Conservation (phyloP, 257 asterid species). For the Henckelia pumila region DNA sequence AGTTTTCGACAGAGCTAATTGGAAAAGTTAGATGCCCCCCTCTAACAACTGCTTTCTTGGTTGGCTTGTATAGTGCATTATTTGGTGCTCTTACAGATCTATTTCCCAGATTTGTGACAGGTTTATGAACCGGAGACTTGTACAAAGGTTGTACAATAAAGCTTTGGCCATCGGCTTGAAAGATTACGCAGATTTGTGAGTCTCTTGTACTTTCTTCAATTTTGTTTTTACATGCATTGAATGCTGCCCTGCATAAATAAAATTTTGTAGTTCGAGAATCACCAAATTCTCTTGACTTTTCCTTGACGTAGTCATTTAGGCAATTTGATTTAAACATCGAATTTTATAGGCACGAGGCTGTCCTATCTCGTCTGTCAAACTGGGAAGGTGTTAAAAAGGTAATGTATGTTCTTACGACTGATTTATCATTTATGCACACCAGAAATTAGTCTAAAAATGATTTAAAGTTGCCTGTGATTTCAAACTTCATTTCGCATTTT, state of each 20-base stretch:
- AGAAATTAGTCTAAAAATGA: not conserved
- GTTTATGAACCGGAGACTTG: conserved; percentile 67
- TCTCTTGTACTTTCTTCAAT: conserved; percentile 24
- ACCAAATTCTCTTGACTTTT: conserved; percentile 1
- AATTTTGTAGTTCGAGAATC: not conserved
- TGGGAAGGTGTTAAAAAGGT: conserved; percentile 95
- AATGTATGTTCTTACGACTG: conserved; percentile 16
- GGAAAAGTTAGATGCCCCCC: not conserved
- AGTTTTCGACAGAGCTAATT: not conserved
- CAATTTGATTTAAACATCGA: conserved; percentile 21
- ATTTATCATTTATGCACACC: not conserved
- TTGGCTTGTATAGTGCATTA: conserved; percentile 5
- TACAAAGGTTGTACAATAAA: conserved; percentile 68
- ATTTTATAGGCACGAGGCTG: conserved; percentile 64
- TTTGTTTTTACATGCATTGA: conserved; percentile 1
- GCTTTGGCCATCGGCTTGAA: conserved; percentile 72
- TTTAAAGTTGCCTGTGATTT: not conserved
- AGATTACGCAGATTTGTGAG: conserved; percentile 73
- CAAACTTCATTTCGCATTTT: not conserved
- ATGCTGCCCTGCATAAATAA: not conserved
- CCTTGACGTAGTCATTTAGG: not conserved
- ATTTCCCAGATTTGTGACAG: conserved; percentile 78
- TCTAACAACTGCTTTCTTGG: not conserved
- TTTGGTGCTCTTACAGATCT: conserved; percentile 24
- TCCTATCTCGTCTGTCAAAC: conserved; percentile 73